Base-by-base conservation (phyloP, 768 basidiomycete species). In the Suillus clintonianus region DNA sequence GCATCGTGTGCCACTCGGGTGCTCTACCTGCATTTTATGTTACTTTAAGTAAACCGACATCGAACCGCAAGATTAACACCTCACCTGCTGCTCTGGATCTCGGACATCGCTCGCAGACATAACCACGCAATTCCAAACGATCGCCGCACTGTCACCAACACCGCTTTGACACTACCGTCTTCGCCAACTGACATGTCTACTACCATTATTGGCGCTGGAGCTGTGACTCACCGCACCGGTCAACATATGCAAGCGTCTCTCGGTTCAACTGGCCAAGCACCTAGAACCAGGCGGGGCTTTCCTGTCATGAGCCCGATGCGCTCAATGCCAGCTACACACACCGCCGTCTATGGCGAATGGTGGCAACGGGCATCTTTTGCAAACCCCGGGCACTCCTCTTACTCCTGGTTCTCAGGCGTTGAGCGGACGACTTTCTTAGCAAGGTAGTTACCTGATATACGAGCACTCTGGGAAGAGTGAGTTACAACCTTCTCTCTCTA, bases 61-160 rank as follows among this genome's bases (percentile, higher is more conserved):
- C 39, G 59, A 45, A 17, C 10, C 51, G 19, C 39, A 65, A 94
- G 87, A 82, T 95, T 62, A 91, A 94, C 1, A 87, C 91, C 19
- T 91, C 94, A 17, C 97, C 96, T 22, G 95, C 93, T 39, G 96
- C 97, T 47, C 78, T 98, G 70, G 96, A 98, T 76, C 84, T 98
- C 42, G 95, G 96, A 17, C 93, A 95, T 57, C 84, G 93, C 39
- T 89, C 92, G 5, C 94, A 93, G 73, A 90, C 90, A 7, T 89
- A 91, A 15, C 88, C 90, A 30, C 85, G 87, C 36, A 78, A 84
- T 56, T 86, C n/a, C 85, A 55, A 69, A 78, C 36, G 90, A 91
- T 61, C 84, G 91, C 65, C 88, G 91, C 41, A 86, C 80, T 34
- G 89, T 90, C 45, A 92, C 91, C 5, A 92, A 89, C 71, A 90